A percentile compares a stretch with the other conserved stretches of the same genome.
phyloP scores from a whole-genome alignment of 2,329 filamentous ascomycete species.

The Epichloe coenophiala region DNA sequence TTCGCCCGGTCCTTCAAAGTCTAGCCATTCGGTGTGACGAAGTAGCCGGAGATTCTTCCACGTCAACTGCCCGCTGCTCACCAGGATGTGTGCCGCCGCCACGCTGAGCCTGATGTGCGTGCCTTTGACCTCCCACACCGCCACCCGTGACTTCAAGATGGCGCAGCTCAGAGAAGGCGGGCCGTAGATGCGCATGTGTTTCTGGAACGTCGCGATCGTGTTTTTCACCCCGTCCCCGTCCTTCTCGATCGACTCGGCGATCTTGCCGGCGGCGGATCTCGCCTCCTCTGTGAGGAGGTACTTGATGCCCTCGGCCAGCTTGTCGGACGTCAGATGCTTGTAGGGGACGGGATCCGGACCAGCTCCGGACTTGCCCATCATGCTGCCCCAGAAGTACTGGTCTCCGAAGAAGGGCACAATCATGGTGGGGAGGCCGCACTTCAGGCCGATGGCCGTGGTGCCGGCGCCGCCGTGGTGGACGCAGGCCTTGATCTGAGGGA shows the following conservation, averaged over 20 bases:
- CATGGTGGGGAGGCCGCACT: constrained; percentile 59
- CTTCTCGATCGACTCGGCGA: constrained; percentile 46
- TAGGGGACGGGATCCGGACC: constrained; percentile 56
- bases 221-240: constrained; percentile 59
- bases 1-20: constrained; percentile 63
- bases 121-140: constrained; percentile 52
- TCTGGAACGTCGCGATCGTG: constrained; percentile 54
- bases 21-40: constrained; percentile 60
- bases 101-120: constrained; percentile 47
- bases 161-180: constrained; percentile 50
- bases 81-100: constrained; percentile 51
- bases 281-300: constrained; percentile 52
- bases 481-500: constrained; percentile 50
- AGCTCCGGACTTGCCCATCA: constrained; percentile 49
- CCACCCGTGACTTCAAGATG: constrained; percentile 47
- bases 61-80: constrained; percentile 44
- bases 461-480: constrained; percentile 70
- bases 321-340: constrained; percentile 50
- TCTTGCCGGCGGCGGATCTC: constrained; percentile 38
- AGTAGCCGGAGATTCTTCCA: constrained; percentile 52
- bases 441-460: constrained; percentile 61
- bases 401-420: constrained; percentile 72
- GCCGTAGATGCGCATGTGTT: constrained; percentile 38
- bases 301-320: constrained; percentile 56
- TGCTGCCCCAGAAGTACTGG: constrained; percentile 65